Base-by-base conservation (phyloP, 106 monocot species). In the Dendrobium catenatum region DNA sequence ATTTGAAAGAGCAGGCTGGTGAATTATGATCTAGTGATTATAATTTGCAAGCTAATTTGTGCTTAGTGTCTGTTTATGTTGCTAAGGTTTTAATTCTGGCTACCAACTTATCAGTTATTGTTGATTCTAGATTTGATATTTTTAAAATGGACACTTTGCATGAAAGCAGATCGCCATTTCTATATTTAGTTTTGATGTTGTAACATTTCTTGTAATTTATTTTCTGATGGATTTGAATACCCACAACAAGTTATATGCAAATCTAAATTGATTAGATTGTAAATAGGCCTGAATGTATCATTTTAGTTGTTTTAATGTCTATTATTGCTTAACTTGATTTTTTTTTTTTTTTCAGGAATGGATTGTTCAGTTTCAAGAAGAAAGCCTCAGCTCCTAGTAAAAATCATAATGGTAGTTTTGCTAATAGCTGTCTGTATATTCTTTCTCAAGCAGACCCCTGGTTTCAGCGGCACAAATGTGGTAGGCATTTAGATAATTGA, bases 361-460 rank as follows among this genome's bases (percentile, higher is more conserved):
- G 94, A 95, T 27, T 86, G 70, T 79, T 81, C 85, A 41, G 92
- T 89, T 73, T 47, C 82, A 81, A 93, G 86, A 81, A 80, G 83
- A 55, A 95, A 93, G 79, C 90, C 87, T 79, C 89, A 87, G 75
- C 40, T 84, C 81, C 73, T 95, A 55, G 89, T 85, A 42, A 98
- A 91, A 89, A 47, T 93, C 80, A 40, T 95, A 72, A 80, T 87
- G 70, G 91, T 81, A 55, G 82, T 77, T 81, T 26, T 91, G 48
- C 82, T 98, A 47, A 93, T 86, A 16, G 80, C 81, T 33, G 76
- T 92, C 9, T 91, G 88, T 82, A 82, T 95, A 85, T 79, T 93
- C 75, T 80, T 93, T 55, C 73, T 98, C 79, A 98, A 89, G 86
- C 92, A 91, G 26, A 84, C 91, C 19, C 87, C 92, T 86, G 77